A percentile compares a stretch with the other conserved stretches of the same genome.
Conservation (phyloP, 73 alveolate species). For the Breviolum minutum region DNA sequence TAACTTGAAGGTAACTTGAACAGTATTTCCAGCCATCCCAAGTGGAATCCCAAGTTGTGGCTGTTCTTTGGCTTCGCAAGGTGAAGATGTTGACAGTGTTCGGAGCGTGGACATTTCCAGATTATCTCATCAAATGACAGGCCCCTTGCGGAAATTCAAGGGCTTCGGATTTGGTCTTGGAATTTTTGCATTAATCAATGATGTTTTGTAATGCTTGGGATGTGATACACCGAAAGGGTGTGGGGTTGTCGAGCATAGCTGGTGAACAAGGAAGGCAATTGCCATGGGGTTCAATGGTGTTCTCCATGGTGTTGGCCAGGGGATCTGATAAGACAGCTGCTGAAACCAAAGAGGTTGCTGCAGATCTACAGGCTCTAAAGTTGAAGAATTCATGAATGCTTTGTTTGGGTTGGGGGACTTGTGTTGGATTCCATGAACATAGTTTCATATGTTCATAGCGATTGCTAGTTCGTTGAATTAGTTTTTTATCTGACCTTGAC, state of each 20-base stretch:
- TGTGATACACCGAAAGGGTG: too few species aligned
- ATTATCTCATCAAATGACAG: constrained; percentile 1
- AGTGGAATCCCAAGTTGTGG: background rate
- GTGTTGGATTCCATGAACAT: too few species aligned
- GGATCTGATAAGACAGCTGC: background rate
- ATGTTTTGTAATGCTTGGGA: too few species aligned
- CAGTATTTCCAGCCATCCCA: background rate
- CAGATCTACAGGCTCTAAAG: constrained; percentile 48
- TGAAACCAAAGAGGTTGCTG: constrained; percentile 31
- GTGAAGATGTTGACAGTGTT: background rate
- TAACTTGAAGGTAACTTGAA: too few species aligned
- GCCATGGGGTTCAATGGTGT: background rate
- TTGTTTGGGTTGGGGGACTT: background rate
- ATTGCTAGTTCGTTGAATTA: too few species aligned
- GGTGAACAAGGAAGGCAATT: background rate
- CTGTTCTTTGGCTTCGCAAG: background rate
- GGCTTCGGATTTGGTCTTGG: too few species aligned
- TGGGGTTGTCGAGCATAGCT: too few species aligned
- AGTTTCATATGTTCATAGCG: too few species aligned
- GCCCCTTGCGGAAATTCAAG: background rate
- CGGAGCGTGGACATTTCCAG: constrained; percentile 14
- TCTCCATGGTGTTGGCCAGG: background rate
- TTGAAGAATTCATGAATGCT: background rate
- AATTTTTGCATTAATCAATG: too few species aligned
- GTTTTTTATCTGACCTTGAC: too few species aligned